A percentile compares a stretch with the other conserved stretches of the same genome.
Conservation (phyloP, 192 early-diverging fungal genomes). For the Chytriomyces hyalinus region DNA sequence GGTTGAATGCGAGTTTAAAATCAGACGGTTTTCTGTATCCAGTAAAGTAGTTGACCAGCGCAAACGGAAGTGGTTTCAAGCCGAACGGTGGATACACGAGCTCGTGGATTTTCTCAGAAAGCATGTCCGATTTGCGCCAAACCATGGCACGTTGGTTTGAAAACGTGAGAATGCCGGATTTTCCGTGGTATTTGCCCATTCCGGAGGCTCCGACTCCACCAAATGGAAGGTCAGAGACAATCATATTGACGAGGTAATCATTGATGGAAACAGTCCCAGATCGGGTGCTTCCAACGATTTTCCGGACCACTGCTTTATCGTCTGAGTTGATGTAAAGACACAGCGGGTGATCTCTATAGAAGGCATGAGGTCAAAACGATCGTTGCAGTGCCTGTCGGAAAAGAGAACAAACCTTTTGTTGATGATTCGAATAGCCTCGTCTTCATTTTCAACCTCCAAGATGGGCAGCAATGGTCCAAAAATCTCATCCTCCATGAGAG, state of each 20-base stretch:
- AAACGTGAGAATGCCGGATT: slow-evolving; percentile 61
- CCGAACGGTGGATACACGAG: slow-evolving; percentile 8
- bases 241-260: slow-evolving; percentile 75
- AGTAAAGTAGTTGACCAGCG: too few relatives aligned
- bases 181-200: slow-evolving; percentile 84
- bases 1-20: background rate
- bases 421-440: slow-evolving; percentile 48
- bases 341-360: slow-evolving; percentile 71
- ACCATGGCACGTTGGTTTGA: slow-evolving; percentile 4
- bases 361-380: background rate
- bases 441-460: slow-evolving; percentile 48
- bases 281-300: slow-evolving; percentile 69
- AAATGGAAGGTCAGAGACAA: slow-evolving; percentile 71
- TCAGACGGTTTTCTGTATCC: background rate
- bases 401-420: slow-evolving; percentile 6
- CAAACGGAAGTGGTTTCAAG: too few relatives aligned
- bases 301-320: slow-evolving; percentile 51
- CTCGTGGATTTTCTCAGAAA: background rate
- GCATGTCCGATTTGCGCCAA: slow-evolving; percentile 1
- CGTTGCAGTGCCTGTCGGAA: too few relatives aligned
- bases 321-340: slow-evolving; percentile 78
- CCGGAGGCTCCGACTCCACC: slow-evolving; percentile 88
- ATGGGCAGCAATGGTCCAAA: slow-evolving; percentile 95
- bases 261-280: slow-evolving; percentile 83
- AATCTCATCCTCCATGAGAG: slow-evolving; percentile 82